These are phyloP conservation scores for Geotrichum cucujoidarum DNA, from an alignment of 1,139 yeast species.

Conservation along the genomic window DNA sequence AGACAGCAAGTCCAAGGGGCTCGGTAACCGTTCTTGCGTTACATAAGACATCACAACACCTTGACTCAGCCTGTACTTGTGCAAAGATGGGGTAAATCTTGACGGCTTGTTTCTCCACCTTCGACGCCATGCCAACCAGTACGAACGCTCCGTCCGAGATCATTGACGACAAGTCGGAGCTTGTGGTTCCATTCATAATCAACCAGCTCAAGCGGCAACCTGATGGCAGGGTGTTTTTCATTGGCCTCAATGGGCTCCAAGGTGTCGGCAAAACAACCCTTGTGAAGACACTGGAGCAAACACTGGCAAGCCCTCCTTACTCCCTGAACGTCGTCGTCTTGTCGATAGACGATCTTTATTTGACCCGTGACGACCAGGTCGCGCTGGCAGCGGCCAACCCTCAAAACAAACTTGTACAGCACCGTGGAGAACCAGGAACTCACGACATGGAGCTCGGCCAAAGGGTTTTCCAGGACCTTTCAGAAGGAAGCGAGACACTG, in stretches of 20 bases:
- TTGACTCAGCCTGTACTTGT: no score
- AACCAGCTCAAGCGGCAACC: background rate
- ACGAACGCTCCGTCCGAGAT: no score
- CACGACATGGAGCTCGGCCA: slow-evolving; percentile 60
- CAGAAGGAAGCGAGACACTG: slow-evolving; percentile 30
- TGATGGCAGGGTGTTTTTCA: background rate
- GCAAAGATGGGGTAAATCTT: no score
- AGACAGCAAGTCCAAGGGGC: no score
- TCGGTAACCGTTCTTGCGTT: no score
- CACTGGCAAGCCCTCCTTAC: slow-evolving; percentile 32
- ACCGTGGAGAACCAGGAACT: slow-evolving; percentile 92
- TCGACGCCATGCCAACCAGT: no score
- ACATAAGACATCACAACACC: no score
- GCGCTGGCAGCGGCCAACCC: slow-evolving; percentile 40
- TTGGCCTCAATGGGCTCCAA: slow-evolving; percentile 18
- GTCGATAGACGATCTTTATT: slow-evolving; percentile 84
- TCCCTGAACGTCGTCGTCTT: slow-evolving; percentile 48
- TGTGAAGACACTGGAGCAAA: slow-evolving; percentile 4
- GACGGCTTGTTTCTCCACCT: no score
- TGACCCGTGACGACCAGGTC: slow-evolving; percentile 57
- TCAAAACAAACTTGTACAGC: slow-evolving; percentile 57
- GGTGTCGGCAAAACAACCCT: slow-evolving; percentile 19
- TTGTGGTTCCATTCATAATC: slow-evolving; percentile 3
- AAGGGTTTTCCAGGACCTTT: slow-evolving; percentile 30
- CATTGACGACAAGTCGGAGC: slow-evolving; percentile 7